Conservation (phyloP, 345 rosid genomes). For the Laguncularia racemosa region DNA sequence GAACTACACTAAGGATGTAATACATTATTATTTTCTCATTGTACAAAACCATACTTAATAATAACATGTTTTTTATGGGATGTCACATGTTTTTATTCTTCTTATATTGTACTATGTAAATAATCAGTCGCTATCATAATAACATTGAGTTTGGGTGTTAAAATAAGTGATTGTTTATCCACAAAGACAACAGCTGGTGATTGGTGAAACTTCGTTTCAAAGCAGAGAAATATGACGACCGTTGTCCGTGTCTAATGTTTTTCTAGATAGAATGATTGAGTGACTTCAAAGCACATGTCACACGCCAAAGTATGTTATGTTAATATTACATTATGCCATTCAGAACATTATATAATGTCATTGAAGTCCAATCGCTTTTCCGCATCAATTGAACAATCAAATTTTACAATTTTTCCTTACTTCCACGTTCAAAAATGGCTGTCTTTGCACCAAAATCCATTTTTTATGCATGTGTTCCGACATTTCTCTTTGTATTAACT, state of each 20-base stretch:
- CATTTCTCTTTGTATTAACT: conserved; percentile 19
- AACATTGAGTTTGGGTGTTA: too few relatives aligned
- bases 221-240: conserved; percentile 17
- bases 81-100: too few relatives aligned
- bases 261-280: conserved; percentile 25
- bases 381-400: neutral
- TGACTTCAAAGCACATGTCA: conserved; percentile 51
- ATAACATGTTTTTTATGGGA: too few relatives aligned
- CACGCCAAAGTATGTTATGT: neutral
- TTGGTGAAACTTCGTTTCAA: conserved; percentile 37
- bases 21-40: too few relatives aligned
- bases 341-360: neutral
- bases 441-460: conserved; percentile 10
- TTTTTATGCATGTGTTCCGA: neutral
- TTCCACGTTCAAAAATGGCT: conserved; percentile 13
- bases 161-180: neutral
- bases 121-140: too few relatives aligned
- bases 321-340: neutral
- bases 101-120: too few relatives aligned
- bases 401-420: neutral
- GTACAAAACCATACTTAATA: too few relatives aligned
- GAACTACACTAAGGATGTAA: too few relatives aligned
- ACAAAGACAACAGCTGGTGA: conserved; percentile 17
- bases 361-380: neutral
- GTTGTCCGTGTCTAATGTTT: neutral